phyloP scores from a whole-genome alignment of 176 grass and related monocot genomes.

The Oryza rufipogon region DNA sequence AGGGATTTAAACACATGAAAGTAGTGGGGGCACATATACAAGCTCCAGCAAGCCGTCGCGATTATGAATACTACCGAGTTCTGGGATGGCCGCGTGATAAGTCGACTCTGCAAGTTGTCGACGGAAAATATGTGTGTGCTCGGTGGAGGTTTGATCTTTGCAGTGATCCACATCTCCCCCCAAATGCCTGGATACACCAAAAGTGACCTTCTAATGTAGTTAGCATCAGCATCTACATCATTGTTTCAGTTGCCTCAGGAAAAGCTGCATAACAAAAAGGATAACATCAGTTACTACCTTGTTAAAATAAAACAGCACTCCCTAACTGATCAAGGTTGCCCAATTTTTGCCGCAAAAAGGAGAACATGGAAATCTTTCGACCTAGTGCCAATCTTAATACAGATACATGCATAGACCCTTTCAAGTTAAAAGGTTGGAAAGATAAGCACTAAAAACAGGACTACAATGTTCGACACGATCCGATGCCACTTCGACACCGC shows the following conservation, averaged over 20 bases:
- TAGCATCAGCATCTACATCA: conserved; percentile 49
- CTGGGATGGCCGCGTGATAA: conserved; percentile 19
- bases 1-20: conserved; percentile 24
- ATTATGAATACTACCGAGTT: conserved; percentile 38
- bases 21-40: conserved; percentile 43
- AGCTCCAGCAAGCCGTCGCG: conserved; percentile 9
- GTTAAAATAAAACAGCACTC: neutral
- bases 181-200: conserved; percentile 34
- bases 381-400: neutral
- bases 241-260: conserved; percentile 30
- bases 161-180: conserved; percentile 26
- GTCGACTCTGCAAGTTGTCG: conserved; percentile 19
- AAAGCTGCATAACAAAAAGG: conserved; percentile 49
- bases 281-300: conserved; percentile 21
- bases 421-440: conserved; percentile 12
- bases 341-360: neutral
- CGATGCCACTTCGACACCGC: conserved; percentile 11
- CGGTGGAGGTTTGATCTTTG: conserved; percentile 22
- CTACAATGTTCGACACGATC: neutral
- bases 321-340: neutral
- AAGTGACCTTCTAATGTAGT: conserved; percentile 45
- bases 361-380: neutral
- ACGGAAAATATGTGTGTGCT: conserved; percentile 26
- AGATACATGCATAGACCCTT: neutral
- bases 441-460: neutral